Evolutionary conservation across 2,329 filamentous ascomycete genomes (phyloP).

Genomic region (Blastomyces parvus): DNA sequence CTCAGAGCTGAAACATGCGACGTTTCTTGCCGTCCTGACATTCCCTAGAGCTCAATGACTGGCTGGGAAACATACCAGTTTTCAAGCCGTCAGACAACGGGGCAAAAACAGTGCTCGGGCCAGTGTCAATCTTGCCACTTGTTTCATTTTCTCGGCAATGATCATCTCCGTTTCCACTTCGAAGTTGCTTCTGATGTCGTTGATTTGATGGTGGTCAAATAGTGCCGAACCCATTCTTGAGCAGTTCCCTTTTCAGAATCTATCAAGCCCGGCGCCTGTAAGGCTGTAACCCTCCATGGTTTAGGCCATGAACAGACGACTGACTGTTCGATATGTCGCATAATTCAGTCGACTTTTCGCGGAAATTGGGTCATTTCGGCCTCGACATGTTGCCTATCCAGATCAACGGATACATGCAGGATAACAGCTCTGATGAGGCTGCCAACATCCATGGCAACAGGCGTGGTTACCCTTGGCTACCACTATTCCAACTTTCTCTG

Average conservation of each 20-base stretch:
- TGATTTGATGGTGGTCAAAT: not conserved
- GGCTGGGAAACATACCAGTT: not conserved
- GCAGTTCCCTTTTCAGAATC: not conserved
- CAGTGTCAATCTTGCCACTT: not conserved
- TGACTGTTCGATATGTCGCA: not conserved
- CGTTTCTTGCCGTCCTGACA: not conserved
- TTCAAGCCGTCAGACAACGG: not conserved
- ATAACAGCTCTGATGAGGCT: not conserved
- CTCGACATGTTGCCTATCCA: not conserved
- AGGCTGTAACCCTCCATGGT: no score
- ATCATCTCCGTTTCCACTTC: not conserved
- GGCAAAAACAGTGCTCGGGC: not conserved
- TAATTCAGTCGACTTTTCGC: not conserved
- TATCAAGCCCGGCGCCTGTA: no score
- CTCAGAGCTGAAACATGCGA: no score
- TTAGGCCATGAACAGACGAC: not conserved
- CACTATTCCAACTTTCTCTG: not conserved
- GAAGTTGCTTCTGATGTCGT: not conserved
- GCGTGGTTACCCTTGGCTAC: not conserved
- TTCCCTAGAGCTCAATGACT: no score
- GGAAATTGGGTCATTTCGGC: not conserved
- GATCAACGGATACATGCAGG: not conserved
- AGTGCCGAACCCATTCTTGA: not conserved
- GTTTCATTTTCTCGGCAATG: not conserved
- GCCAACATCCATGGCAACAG: not conserved